Evolutionary conservation across 495 filamentous ascomycete species (phyloP), one percentile per base, ranked within the genome.

Genomic region (Annulohypoxylon bovei): DNA sequence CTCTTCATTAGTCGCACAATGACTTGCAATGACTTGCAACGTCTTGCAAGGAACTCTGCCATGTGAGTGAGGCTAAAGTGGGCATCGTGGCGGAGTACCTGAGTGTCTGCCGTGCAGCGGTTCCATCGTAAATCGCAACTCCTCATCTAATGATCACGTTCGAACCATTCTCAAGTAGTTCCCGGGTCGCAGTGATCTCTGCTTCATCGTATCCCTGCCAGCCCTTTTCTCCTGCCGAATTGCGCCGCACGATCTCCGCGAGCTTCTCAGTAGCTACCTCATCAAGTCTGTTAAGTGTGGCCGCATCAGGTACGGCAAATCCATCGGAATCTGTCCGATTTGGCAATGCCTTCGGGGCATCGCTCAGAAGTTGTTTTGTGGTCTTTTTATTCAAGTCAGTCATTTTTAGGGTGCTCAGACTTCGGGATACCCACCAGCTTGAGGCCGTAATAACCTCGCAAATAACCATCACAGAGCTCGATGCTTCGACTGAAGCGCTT

Each of bases 361-460:
- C 76, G 23, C 65, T 77, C 6, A 83, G 76, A 33, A 85, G 73
- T 46, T 74, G 76, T 25, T 75, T 72, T 7, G 80, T 77, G 32
- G 83, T 79, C 83, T 84, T 32, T n/a, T 53, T 35, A 67, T n/a
- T 58, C n/a, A 30, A 57, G 61, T 72, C 20, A 72, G 70, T 23
- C 7, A 20, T 52, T 30, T 16, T 25, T 44, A 8, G 8, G 8
- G 16, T 28, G 25, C 16, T 44, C 3, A 6, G 3, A 8, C 40
- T 30, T 40, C 6, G 16, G 0, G 54, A 30, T n/a, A 54, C 88
- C 65, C 79, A 96, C 92, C 78, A 96, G 73, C 75, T 91, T 92
- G 61, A 99, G 82, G 22, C 95, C 95, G 78, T 98, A 98, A 74
- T 92, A 94, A 1, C 95, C 95, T 61, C 95, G 88, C 61, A 98